Conservation (phyloP, 208 protist genomes). For the Trypanosomatidae sp. region DNA sequence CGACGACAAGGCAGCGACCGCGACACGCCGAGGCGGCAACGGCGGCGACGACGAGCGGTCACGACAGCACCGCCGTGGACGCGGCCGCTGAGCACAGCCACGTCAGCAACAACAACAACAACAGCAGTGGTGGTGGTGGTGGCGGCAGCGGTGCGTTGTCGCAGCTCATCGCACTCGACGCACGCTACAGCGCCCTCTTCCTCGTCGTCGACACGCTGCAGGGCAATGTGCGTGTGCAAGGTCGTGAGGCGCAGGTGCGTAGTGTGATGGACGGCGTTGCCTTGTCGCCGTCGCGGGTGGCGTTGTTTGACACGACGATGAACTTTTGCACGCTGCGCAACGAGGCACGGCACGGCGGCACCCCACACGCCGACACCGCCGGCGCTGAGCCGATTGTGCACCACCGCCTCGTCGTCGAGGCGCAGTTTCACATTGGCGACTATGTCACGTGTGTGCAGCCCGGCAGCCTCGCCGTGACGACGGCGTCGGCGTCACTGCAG, state of each 20-base stretch:
- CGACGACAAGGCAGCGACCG: too few relatives aligned
- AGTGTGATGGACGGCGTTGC: slow-evolving; percentile 44
- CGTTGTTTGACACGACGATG: slow-evolving; percentile 50
- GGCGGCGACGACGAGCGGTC: too few relatives aligned
- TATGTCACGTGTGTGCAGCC: slow-evolving; percentile 38
- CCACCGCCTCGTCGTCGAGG: slow-evolving; percentile 8
- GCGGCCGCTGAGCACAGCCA: too few relatives aligned
- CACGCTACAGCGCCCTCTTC: slow-evolving; percentile 46
- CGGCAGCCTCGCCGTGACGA: slow-evolving; percentile 47
- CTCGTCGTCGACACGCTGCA: slow-evolving; percentile 53
- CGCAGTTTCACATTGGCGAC: slow-evolving; percentile 63
- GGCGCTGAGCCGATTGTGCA: too few relatives aligned
- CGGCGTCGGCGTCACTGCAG: too few relatives aligned
- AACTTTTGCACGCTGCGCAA: slow-evolving; percentile 33
- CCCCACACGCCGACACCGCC: too few relatives aligned
- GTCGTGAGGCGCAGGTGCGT: slow-evolving; percentile 29
- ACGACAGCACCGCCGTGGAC: too few relatives aligned
- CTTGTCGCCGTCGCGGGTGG: slow-evolving; percentile 7
- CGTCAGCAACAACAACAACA: background rate
- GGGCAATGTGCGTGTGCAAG: slow-evolving; percentile 38
- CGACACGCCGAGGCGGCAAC: too few relatives aligned
- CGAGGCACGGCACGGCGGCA: slow-evolving; percentile 10
- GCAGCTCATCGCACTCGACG: slow-evolving; percentile 52
- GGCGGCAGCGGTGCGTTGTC: background rate
- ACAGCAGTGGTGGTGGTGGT: background rate